Conservation (phyloP, 768 basidiomycete genomes). For the Leccinellum luteum region DNA sequence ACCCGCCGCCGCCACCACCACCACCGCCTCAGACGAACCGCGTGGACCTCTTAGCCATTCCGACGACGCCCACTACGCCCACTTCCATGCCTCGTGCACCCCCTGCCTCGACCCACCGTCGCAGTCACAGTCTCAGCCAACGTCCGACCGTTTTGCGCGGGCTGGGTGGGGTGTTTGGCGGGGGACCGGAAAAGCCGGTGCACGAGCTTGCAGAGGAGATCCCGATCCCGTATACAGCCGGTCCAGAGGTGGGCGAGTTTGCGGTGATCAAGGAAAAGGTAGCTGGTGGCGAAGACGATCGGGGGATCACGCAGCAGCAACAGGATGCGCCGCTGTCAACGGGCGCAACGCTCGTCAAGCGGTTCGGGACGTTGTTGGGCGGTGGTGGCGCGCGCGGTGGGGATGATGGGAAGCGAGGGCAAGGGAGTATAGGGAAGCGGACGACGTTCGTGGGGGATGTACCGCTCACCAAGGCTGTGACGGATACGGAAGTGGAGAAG, state of each 20-base stretch:
- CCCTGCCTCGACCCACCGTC: conserved; percentile 72
- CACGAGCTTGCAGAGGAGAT: conserved; percentile 42
- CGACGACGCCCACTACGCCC: conserved; percentile 28
- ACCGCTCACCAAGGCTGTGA: conserved; percentile 37
- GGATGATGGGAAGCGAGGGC: conserved; percentile 41
- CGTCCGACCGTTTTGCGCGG: conserved; percentile 54
- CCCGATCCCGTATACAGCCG: conserved; percentile 58
- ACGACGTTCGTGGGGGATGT: conserved; percentile 51
- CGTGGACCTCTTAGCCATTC: conserved; percentile 24
- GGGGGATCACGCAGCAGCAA: conserved; percentile 5
- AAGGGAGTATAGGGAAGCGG: conserved; percentile 41
- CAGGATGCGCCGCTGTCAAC: conserved; percentile 43
- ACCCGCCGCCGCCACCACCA: conserved; percentile 21
- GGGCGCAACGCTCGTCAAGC: conserved; percentile 71
- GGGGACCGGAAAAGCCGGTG: conserved; percentile 30
- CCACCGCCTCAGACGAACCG: conserved; percentile 29
- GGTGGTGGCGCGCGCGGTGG: conserved; percentile 39
- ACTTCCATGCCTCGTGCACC: conserved; percentile 60
- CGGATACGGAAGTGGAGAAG: conserved; percentile 35
- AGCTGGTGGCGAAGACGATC: conserved; percentile 25
- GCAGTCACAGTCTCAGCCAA: conserved; percentile 83
- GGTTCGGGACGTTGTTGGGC: conserved; percentile 66
- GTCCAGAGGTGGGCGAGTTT: conserved; percentile 61
- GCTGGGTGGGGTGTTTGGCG: conserved; percentile 64
- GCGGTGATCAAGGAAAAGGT: conserved; percentile 35